Evolutionary conservation across 495 filamentous ascomycete species (phyloP).

Genomic region (Aspergillus egyptiacus): DNA sequence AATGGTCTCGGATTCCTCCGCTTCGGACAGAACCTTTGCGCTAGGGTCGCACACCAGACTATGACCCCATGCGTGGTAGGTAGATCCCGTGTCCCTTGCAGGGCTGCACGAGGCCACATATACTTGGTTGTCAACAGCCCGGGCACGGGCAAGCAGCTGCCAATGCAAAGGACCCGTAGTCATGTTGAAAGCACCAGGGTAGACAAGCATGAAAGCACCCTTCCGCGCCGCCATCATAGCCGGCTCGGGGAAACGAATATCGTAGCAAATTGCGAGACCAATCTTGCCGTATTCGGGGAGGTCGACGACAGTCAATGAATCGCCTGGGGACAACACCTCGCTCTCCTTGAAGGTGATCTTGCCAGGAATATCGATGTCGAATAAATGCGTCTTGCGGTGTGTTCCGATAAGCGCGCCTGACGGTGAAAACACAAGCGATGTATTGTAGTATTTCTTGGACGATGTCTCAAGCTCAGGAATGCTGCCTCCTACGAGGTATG

Average conservation of each 20-base stretch:
- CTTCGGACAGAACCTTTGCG: constrained; percentile 67
- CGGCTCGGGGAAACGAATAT: constrained; percentile 92
- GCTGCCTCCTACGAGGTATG: constrained; percentile 84
- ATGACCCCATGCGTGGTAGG: constrained; percentile 89
- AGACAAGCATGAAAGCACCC: constrained; percentile 76
- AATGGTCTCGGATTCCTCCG: constrained; percentile 68
- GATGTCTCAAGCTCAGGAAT: constrained; percentile 71
- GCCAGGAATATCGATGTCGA: constrained; percentile 97
- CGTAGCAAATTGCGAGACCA: constrained; percentile 91
- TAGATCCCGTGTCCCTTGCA: constrained; percentile 68
- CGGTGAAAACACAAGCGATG: constrained; percentile 75
- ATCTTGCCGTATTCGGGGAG: constrained; percentile 81
- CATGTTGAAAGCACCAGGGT: constrained; percentile 92
- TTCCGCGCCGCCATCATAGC: constrained; percentile 84
- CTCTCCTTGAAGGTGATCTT: constrained; percentile 88
- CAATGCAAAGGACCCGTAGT: constrained; percentile 92
- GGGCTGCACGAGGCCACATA: constrained; percentile 93
- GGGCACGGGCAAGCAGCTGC: constrained; percentile 72
- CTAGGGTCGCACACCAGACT: constrained; percentile 86
- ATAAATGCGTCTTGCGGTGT: constrained; percentile 95
- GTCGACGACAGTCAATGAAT: constrained; percentile 74
- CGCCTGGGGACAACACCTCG: constrained; percentile 78
- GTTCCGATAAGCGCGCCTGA: constrained; percentile 70
- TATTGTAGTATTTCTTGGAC: constrained; percentile 84
- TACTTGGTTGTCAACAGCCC: constrained; percentile 90